These are phyloP conservation scores for Sphagnum contortum DNA, from an alignment of 225 moss, liverwort and hornwort species.

Conservation along the genomic window DNA sequence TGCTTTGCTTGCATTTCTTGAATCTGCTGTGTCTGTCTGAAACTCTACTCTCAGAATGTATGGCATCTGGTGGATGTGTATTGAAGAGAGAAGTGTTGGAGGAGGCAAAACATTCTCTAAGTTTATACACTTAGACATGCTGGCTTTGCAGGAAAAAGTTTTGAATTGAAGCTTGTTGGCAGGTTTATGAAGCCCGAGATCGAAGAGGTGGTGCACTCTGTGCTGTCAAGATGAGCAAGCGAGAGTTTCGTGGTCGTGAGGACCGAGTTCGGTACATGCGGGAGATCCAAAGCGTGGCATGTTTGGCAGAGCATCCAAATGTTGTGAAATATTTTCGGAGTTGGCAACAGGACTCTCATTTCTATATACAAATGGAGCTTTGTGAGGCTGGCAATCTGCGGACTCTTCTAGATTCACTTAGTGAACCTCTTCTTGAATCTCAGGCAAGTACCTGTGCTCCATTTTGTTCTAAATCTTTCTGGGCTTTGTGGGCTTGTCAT, in stretches of 20 bases:
- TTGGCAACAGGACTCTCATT: slow-evolving; percentile 98
- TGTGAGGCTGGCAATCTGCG: slow-evolving; percentile 93
- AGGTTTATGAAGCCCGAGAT: slow-evolving; percentile 99
- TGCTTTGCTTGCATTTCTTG: background rate
- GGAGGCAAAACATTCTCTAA: too few species aligned
- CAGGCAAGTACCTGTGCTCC: slow-evolving; percentile 33
- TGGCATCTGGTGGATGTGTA: too few species aligned
- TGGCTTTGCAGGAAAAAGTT: background rate
- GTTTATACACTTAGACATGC: too few species aligned
- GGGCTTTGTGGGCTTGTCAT: too few species aligned
- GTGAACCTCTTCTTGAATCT: slow-evolving; percentile 51
- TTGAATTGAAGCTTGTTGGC: slow-evolving; percentile 1
- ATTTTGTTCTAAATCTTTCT: too few species aligned
- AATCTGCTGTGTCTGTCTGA: background rate
- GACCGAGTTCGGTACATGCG: slow-evolving; percentile 88
- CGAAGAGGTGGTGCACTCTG: slow-evolving; percentile 76
- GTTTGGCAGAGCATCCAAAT: slow-evolving; percentile 84
- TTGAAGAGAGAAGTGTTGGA: too few species aligned
- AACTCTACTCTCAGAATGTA: too few species aligned
- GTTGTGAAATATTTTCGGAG: slow-evolving; percentile 95
- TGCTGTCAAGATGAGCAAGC: slow-evolving; percentile 99
- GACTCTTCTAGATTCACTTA: slow-evolving; percentile 63
- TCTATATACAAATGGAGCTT: slow-evolving; percentile 99
- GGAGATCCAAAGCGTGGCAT: slow-evolving; percentile 95
- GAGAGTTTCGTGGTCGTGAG: slow-evolving; percentile 80